Percentiles rank a stretch among this genome's conserved stretches.
phyloP scores from a whole-genome alignment of 2,329 filamentous ascomycete genomes.

The Cadophora malorum region DNA sequence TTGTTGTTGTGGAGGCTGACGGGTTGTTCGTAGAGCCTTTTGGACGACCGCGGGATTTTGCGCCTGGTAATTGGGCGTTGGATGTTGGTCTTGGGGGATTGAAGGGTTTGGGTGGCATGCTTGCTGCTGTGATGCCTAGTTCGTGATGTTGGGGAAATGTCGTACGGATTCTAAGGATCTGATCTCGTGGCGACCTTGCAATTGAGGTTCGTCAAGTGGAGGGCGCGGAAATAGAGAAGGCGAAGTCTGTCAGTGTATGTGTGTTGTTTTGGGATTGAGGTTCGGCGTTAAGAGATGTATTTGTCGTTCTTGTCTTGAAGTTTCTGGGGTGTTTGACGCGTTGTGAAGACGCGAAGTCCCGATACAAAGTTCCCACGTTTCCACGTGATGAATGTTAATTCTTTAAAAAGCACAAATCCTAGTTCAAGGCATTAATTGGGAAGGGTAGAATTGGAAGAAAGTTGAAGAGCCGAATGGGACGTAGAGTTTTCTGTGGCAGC shows the following conservation, averaged over 20 bases:
- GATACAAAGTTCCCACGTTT: background rate
- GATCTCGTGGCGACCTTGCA: background rate
- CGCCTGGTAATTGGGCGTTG: conserved; percentile 1
- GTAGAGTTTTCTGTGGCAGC: too few species aligned
- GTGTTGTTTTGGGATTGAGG: background rate
- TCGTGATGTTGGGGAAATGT: background rate
- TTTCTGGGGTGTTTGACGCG: background rate
- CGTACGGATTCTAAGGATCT: too few species aligned
- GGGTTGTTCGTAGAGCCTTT: conserved; percentile 23
- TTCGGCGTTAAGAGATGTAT: background rate
- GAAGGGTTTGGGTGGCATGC: conserved; percentile 45
- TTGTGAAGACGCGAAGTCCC: background rate
- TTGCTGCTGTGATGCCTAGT: background rate
- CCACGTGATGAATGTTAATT: conserved; percentile 1
- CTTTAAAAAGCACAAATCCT: too few species aligned
- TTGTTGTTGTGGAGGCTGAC: conserved; percentile 11
- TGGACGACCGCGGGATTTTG: conserved; percentile 27
- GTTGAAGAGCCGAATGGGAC: too few species aligned
- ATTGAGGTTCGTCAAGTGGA: background rate
- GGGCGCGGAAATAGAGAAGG: background rate
- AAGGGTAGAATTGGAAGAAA: too few species aligned
- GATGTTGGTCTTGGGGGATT: conserved; percentile 41
- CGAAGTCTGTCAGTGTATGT: background rate
- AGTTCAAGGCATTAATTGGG: too few species aligned
- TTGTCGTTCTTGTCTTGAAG: background rate